A percentile compares a stretch with the other conserved stretches of the same genome.
Conservation (phyloP, 1,284 basidiomycete genomes). For the Irpex sp. region DNA sequence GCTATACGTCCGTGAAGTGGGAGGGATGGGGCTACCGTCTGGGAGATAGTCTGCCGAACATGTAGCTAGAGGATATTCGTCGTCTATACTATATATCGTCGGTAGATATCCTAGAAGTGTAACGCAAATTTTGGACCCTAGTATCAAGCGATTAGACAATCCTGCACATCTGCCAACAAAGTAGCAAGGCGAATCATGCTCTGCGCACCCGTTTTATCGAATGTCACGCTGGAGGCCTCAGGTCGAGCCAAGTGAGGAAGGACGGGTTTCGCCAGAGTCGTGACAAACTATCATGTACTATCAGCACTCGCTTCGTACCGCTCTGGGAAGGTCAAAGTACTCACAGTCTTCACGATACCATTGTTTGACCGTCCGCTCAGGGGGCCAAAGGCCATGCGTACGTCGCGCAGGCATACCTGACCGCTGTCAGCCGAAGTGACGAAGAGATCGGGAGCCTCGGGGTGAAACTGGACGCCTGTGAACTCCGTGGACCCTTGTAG, state of each 20-base stretch:
- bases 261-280: conserved; percentile 46
- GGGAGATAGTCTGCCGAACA: conserved; percentile 53
- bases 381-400: conserved; percentile 70
- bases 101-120: conserved; percentile 64
- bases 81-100: conserved; percentile 60
- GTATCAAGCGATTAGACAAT: not conserved
- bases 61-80: conserved; percentile 62
- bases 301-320: not conserved
- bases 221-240: conserved; percentile 59
- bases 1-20: conserved; percentile 48
- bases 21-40: conserved; percentile 41
- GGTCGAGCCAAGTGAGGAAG: conserved; percentile 42
- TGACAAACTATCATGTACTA: conserved; percentile 48
- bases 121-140: conserved; percentile 43
- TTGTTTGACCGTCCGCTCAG: conserved; percentile 33
- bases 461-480: conserved; percentile 60
- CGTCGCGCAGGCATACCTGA: conserved; percentile 59
- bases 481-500: conserved; percentile 50
- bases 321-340: not conserved
- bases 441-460: conserved; percentile 58
- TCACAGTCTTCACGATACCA: conserved; percentile 52
- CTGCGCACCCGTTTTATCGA: conserved; percentile 53
- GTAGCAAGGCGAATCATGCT: too few species aligned
- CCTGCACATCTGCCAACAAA: too few species aligned
- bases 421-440: conserved; percentile 55